A percentile compares a stretch with the other conserved stretches of the same genome.
phyloP scores from a whole-genome alignment of 164 flowering plant species.

The Vitis rotundifolia region DNA sequence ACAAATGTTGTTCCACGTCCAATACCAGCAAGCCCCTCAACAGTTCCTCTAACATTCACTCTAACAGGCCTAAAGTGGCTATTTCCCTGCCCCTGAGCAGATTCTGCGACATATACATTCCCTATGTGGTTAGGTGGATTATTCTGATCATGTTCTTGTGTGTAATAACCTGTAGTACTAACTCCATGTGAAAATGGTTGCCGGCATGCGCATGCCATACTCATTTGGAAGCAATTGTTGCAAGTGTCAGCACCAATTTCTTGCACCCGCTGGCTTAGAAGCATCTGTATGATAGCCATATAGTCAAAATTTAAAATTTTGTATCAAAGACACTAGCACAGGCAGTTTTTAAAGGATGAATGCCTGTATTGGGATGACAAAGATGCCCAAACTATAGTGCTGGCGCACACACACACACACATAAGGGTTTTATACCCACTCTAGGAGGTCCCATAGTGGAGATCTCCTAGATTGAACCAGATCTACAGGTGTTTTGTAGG shows the following conservation, averaged over 20 bases:
- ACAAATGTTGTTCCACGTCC: conserved; percentile 87
- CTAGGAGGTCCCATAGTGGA: neutral
- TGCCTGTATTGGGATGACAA: neutral
- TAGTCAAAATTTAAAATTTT: neutral
- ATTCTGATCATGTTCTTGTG: conserved; percentile 76
- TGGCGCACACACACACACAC: neutral
- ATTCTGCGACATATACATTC: conserved; percentile 64
- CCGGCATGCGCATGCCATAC: conserved; percentile 76
- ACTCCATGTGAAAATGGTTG: conserved; percentile 70
- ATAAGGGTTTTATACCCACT: neutral
- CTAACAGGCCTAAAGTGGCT: conserved; percentile 79
- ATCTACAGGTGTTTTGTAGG: neutral
- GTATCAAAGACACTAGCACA: neutral
- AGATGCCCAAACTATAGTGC: neutral
- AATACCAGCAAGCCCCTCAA: conserved; percentile 96
- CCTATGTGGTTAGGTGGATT: conserved; percentile 52
- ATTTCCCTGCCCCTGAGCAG: conserved; percentile 70
- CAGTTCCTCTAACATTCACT: conserved; percentile 84
- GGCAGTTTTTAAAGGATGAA: neutral
- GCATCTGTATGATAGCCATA: conserved; percentile 59
- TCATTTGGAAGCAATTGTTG: conserved; percentile 72
- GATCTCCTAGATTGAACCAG: neutral
- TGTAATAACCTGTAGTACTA: conserved; percentile 50
- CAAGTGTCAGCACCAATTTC: conserved; percentile 90
- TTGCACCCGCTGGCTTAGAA: conserved; percentile 85